Percentiles rank a stretch among this genome's conserved stretches.
Evolutionary conservation across 805 yeast genomes (phyloP).

Genomic region (Brettanomyces bruxellensis): DNA sequence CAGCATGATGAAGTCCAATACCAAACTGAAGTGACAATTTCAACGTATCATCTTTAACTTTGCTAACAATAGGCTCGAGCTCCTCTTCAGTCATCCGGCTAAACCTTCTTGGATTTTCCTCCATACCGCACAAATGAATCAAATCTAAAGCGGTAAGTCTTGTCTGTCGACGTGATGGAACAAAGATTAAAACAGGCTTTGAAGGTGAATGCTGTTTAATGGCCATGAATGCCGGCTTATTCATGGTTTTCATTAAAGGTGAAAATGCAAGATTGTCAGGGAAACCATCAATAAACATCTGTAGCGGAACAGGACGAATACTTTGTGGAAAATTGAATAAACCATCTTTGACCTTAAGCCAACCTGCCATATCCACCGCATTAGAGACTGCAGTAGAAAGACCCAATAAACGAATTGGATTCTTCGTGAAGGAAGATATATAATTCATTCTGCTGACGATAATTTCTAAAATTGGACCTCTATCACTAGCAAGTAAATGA

Average conservation of each 20-base stretch:
- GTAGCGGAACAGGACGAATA: slow-evolving; percentile 78
- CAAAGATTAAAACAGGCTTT: slow-evolving; percentile 79
- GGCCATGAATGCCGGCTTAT: slow-evolving; percentile 86
- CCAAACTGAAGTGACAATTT: slow-evolving; percentile 68
- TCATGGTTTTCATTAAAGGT: slow-evolving; percentile 81
- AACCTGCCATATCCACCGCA: slow-evolving; percentile 78
- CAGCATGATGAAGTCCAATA: slow-evolving; percentile 78
- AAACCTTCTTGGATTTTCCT: slow-evolving; percentile 66
- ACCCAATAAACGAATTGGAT: slow-evolving; percentile 59
- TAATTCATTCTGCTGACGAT: slow-evolving; percentile 84
- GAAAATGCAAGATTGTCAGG: slow-evolving; percentile 76
- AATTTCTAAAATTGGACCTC: slow-evolving; percentile 83
- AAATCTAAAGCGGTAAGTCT: slow-evolving; percentile 71
- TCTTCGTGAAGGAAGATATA: slow-evolving; percentile 49
- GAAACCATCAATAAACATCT: slow-evolving; percentile 82
- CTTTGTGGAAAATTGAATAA: slow-evolving; percentile 74
- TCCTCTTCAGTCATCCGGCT: slow-evolving; percentile 58
- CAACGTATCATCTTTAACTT: slow-evolving; percentile 78
- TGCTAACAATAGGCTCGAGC: slow-evolving; percentile 36
- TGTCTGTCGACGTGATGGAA: slow-evolving; percentile 77
- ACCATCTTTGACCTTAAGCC: slow-evolving; percentile 71
- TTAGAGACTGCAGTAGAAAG: slow-evolving; percentile 83
- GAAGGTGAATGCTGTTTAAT: slow-evolving; percentile 84
- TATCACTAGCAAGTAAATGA: slow-evolving; percentile 73
- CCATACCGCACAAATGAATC: slow-evolving; percentile 72